These are phyloP conservation scores for Aspergillus mulundensis DNA, from an alignment of 495 filamentous ascomycete species.

Conservation along the genomic window DNA sequence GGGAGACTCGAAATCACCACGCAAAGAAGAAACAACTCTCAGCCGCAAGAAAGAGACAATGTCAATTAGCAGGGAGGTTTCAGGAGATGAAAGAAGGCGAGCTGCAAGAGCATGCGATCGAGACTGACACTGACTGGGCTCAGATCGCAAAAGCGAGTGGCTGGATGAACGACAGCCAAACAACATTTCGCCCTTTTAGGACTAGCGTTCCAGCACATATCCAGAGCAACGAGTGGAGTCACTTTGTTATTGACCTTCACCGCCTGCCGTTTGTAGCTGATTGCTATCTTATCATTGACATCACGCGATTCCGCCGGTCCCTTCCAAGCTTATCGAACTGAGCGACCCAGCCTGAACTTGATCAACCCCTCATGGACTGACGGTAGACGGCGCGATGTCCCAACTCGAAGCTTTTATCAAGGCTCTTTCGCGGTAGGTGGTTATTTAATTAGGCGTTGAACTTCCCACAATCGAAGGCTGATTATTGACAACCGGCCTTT, in stretches of 20 bases:
- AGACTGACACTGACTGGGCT: constrained; percentile 2
- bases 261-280: constrained; percentile 20
- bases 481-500: constrained; percentile 9
- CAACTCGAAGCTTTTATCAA: constrained; percentile 37
- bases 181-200: constrained; percentile 39
- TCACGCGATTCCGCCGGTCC: background rate
- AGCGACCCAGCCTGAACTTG: background rate
- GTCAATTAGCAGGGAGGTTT: constrained; percentile 6
- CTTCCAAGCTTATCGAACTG: background rate
- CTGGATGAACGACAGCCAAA: constrained; percentile 23
- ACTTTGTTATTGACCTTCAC: constrained; percentile 15
- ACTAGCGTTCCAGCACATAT: constrained; percentile 40
- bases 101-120: constrained; percentile 10
- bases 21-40: background rate
- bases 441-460: background rate
- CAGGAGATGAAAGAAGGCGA: constrained; percentile 7
- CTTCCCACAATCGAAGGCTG: background rate
- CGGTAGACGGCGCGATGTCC: constrained; percentile 17
- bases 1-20: background rate
- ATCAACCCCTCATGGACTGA: background rate
- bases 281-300: constrained; percentile 16
- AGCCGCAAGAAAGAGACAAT: constrained; percentile 7
- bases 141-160: constrained; percentile 15
- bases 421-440: constrained; percentile 42
- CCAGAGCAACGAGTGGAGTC: constrained; percentile 40